Evolutionary conservation across 495 filamentous ascomycete genomes (phyloP).

Genomic region (Tuber magnatum): DNA sequence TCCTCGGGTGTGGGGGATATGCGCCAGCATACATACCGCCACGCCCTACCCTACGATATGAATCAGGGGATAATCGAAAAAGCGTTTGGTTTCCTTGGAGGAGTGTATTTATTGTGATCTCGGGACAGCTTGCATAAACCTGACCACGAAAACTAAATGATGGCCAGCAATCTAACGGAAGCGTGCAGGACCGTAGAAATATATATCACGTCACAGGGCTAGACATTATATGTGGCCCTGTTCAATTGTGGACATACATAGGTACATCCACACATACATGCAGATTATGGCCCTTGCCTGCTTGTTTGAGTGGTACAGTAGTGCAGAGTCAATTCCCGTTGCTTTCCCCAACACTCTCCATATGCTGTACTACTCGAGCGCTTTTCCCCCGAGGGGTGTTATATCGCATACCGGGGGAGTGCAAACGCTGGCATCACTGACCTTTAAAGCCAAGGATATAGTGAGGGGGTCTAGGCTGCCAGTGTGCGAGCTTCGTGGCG

Average conservation of each 20-base stretch:
- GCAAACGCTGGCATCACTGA: background rate
- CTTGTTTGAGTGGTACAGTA: background rate
- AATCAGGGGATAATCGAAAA: background rate
- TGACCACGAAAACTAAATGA: background rate
- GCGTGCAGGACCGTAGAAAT: background rate
- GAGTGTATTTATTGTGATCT: background rate
- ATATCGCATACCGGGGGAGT: background rate
- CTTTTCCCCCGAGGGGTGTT: background rate
- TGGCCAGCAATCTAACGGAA: background rate
- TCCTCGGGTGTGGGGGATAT: background rate
- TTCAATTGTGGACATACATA: background rate
- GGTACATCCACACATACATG: background rate
- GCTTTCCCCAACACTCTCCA: background rate
- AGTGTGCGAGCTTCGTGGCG: background rate
- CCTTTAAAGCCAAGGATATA: background rate
- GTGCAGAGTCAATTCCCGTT: background rate
- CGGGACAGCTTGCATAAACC: background rate
- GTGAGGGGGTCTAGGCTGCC: background rate
- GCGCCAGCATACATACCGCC: background rate
- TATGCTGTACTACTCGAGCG: background rate
- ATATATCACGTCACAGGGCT: background rate
- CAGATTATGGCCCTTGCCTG: background rate
- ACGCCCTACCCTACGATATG: background rate
- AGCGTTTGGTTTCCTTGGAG: background rate
- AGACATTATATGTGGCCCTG: background rate